Evolutionary conservation across 352 stramenopile genomes (phyloP).

Genomic region (Blastocystis sp.): DNA sequence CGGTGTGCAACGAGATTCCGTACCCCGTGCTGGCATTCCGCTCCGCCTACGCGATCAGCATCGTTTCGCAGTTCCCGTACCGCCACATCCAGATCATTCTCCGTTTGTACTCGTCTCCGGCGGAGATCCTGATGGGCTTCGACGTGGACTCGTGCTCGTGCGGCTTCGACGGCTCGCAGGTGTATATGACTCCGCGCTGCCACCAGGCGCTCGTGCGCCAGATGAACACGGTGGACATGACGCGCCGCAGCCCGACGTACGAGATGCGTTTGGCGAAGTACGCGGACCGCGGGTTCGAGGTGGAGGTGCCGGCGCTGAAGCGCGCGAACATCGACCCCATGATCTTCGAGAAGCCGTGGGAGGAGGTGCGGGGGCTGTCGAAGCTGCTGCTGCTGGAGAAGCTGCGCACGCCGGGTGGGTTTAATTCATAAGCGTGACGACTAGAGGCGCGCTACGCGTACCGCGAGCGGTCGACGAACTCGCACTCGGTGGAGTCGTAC

Average conservation of each 20-base stretch:
- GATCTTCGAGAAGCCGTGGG: conserved; percentile 76
- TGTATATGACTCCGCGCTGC: conserved; percentile 76
- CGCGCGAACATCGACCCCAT: conserved; percentile 74
- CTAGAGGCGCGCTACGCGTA: conserved; percentile 71
- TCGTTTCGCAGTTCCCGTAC: conserved; percentile 77
- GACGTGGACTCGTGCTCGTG: conserved; percentile 77
- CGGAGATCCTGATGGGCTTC: conserved; percentile 78
- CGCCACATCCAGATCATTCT: conserved; percentile 78
- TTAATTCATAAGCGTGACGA: neutral
- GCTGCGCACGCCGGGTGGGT: conserved; percentile 65
- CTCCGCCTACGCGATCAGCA: conserved; percentile 77
- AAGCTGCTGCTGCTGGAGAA: conserved; percentile 75
- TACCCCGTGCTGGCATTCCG: conserved; percentile 76
- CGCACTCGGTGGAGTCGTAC: neutral
- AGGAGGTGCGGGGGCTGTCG: conserved; percentile 68
- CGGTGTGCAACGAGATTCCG: conserved; percentile 75
- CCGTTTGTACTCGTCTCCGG: conserved; percentile 76
- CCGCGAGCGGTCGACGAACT: conserved; percentile 6
- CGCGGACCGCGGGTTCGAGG: conserved; percentile 75
- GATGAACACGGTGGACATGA: conserved; percentile 77
- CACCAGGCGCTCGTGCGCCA: conserved; percentile 76
- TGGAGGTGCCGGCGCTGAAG: conserved; percentile 72
- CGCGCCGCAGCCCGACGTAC: conserved; percentile 76
- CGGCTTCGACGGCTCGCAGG: conserved; percentile 76
- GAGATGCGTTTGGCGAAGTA: conserved; percentile 76